These are phyloP conservation scores for Cladophialophora yegresii DNA, from an alignment of 2,329 filamentous ascomycete genomes.

Conservation along the genomic window DNA sequence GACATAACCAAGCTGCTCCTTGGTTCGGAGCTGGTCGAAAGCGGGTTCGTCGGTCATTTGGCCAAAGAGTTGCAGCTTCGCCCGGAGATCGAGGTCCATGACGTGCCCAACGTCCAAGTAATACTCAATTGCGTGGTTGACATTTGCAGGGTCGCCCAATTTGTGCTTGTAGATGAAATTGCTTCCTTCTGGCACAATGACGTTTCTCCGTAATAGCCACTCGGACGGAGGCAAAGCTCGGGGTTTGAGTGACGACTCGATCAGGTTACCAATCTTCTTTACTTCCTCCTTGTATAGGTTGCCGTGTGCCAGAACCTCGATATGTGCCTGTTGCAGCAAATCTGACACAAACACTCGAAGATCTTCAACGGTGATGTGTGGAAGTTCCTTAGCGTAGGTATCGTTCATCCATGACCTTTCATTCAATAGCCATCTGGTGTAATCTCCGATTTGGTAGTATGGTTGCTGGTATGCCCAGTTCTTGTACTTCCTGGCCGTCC, in stretches of 20 bases:
- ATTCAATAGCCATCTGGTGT: conserved; percentile 74
- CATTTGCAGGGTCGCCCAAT: conserved; percentile 81
- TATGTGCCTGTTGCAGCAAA: conserved; percentile 77
- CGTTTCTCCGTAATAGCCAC: conserved; percentile 74
- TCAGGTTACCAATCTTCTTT: conserved; percentile 76
- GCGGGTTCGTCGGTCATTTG: conserved; percentile 92
- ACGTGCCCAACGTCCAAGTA: conserved; percentile 70
- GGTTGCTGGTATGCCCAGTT: conserved; percentile 89
- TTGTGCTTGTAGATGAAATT: conserved; percentile 82
- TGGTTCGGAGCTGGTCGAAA: conserved; percentile 92
- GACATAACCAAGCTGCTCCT: conserved; percentile 93
- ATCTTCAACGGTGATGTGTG: conserved; percentile 70
- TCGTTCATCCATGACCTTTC: conserved; percentile 79
- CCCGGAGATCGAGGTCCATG: conserved; percentile 68
- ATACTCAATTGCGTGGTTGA: conserved; percentile 84
- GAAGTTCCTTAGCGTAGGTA: conserved; percentile 75
- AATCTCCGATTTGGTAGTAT: conserved; percentile 83
- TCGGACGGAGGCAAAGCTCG: conserved; percentile 72
- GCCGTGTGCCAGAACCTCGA: conserved; percentile 85
- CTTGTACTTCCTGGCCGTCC: conserved; percentile 71
- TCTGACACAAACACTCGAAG: conserved; percentile 77
- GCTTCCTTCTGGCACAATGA: conserved; percentile 74
- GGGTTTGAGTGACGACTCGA: conserved; percentile 76
- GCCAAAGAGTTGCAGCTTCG: conserved; percentile 77
- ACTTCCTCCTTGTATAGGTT: conserved; percentile 95